phyloP scores from a whole-genome alignment of 1,284 basidiomycete species.

The Boletus semigastroideus region DNA sequence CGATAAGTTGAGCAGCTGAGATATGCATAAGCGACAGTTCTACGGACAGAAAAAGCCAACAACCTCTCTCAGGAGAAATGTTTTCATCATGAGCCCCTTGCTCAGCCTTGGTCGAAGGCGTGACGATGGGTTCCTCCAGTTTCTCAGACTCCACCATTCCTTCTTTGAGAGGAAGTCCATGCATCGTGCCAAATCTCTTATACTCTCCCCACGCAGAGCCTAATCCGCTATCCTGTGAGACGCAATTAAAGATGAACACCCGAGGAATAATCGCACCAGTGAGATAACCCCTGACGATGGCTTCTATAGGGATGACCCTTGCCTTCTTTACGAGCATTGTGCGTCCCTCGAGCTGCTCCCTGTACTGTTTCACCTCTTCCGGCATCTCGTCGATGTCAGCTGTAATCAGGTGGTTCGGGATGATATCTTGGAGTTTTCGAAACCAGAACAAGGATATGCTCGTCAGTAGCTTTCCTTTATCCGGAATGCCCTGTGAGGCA shows the following conservation, averaged over 20 bases:
- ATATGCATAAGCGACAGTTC: slow-evolving; percentile 6
- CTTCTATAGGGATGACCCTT: slow-evolving; percentile 92
- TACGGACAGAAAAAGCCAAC: slow-evolving; percentile 3
- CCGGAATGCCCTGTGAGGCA: slow-evolving; percentile 78
- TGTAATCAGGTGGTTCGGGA: slow-evolving; percentile 88
- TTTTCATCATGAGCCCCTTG: slow-evolving; percentile 97
- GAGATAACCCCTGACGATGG: slow-evolving; percentile 95
- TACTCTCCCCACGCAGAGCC: slow-evolving; percentile 97
- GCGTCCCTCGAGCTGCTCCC: slow-evolving; percentile 77
- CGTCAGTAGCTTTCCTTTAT: slow-evolving; percentile 91
- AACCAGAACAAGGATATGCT: slow-evolving; percentile 96
- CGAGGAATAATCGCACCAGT: slow-evolving; percentile 61
- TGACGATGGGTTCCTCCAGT: slow-evolving; percentile 85
- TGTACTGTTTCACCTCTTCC: slow-evolving; percentile 64
- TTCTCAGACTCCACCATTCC: slow-evolving; percentile 87
- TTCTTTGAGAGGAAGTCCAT: slow-evolving; percentile 76
- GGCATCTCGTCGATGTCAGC: slow-evolving; percentile 75
- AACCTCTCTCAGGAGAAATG: slow-evolving; percentile 89
- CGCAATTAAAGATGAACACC: neutral
- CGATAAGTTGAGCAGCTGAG: slow-evolving; percentile 65
- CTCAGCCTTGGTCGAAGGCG: slow-evolving; percentile 97
- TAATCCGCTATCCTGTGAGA: slow-evolving; percentile 33
- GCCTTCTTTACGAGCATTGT: slow-evolving; percentile 93
- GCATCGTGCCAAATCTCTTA: slow-evolving; percentile 84
- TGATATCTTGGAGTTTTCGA: slow-evolving; percentile 70